phyloP scores from a whole-genome alignment of 768 basidiomycete species.

The Candolleomyces eurysporus region DNA sequence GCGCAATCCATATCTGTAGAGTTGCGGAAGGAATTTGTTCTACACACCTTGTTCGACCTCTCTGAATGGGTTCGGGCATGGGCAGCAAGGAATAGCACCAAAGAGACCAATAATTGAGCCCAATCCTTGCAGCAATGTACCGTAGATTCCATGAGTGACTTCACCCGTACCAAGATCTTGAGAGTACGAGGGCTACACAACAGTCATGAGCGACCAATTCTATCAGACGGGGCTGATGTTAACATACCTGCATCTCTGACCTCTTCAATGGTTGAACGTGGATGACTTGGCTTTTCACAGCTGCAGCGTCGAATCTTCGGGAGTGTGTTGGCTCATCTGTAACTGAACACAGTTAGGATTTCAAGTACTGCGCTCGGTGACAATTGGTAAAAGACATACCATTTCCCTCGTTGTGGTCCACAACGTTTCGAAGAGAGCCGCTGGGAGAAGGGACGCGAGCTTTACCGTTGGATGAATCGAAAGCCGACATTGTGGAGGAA shows the following conservation, averaged over 20 bases:
- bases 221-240: background rate
- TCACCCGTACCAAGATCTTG: constrained; percentile 79
- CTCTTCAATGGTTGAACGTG: constrained; percentile 83
- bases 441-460: constrained; percentile 45
- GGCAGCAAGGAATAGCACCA: constrained; percentile 83
- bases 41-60: constrained; percentile 76
- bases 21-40: background rate
- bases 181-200: constrained; percentile 77
- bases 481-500: constrained; percentile 7
- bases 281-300: constrained; percentile 49
- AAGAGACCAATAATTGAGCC: constrained; percentile 64
- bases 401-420: constrained; percentile 66
- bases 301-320: constrained; percentile 21
- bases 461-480: constrained; percentile 43
- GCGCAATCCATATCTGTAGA: too few relatives aligned
- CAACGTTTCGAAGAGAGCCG: constrained; percentile 50
- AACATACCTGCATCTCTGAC: constrained; percentile 80
- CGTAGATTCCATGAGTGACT: constrained; percentile 85
- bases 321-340: constrained; percentile 55
- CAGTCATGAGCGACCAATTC: background rate
- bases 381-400: constrained; percentile 39
- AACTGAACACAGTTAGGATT: constrained; percentile 38
- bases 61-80: constrained; percentile 81
- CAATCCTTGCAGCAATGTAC: constrained; percentile 71
- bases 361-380: constrained; percentile 1